Conservation (phyloP, 371 early-diverging fungal genomes). For the Mucor plumbeus region DNA sequence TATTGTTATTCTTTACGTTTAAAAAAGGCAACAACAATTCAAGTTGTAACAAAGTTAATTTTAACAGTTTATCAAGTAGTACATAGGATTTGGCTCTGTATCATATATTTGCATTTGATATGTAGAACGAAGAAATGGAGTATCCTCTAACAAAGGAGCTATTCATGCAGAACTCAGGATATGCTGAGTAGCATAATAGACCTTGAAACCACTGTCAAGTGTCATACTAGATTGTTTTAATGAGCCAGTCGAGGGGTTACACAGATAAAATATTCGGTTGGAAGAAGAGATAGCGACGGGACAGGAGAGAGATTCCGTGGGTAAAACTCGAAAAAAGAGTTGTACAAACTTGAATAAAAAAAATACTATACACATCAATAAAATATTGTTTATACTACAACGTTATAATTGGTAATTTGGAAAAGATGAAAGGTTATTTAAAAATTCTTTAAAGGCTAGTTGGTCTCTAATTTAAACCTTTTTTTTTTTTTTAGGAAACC, state of each 20-base stretch:
- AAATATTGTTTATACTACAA: neutral
- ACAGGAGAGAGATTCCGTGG: neutral
- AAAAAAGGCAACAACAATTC: constrained; percentile 3
- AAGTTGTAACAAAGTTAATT: neutral
- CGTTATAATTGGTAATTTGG: neutral
- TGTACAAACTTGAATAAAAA: neutral
- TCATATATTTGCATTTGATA: neutral
- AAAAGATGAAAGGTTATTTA: neutral
- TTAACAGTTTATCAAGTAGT: neutral
- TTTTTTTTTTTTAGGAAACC: too few relatives aligned
- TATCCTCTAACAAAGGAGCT: neutral
- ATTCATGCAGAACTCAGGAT: neutral
- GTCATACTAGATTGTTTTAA: neutral
- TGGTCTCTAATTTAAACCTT: too few relatives aligned
- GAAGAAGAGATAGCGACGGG: neutral
- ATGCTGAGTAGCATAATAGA: neutral
- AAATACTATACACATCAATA: neutral
- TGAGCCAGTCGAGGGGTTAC: neutral
- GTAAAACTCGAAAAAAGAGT: neutral
- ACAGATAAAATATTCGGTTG: neutral
- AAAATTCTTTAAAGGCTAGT: neutral
- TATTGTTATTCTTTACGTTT: constrained; percentile 7
- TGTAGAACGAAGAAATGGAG: neutral
- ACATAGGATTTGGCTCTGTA: neutral
- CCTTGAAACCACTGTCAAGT: neutral